Evolutionary conservation across 169 alveolate genomes (phyloP), one percentile per base, ranked within the genome.

Genomic region (Cryptosporidium sp.): DNA sequence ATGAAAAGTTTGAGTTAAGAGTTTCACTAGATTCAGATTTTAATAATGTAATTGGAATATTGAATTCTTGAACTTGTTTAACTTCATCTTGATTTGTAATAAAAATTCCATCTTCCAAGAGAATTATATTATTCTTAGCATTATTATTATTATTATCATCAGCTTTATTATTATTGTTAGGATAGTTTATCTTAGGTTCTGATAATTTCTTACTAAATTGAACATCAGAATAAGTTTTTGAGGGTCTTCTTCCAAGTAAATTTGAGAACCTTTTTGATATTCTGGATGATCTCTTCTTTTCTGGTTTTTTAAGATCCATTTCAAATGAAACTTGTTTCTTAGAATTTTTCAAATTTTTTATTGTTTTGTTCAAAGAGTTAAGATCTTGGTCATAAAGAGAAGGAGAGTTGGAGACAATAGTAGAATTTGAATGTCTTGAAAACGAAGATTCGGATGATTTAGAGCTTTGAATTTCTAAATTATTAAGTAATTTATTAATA

Each of bases 271-370:
- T 33, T 33, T 37, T 65, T n/a, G 72, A 65, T 5, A 65, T 4
- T 65, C 29, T 33, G 6, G 72, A 65, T 12, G 53, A 35, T 14
- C 51, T 31, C 72, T 65, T 65, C 12, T 37, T 65, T 1, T 65
- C 51, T 29, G 9, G 9, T 33, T 26, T 12, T 33, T 65, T 37
- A n/a, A 65, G 51, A 65, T 65, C 52, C 72, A 70, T 23, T 44
- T 45, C 65, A 26, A 70, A 70, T 18, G 84, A 70, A 70, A 45
- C 84, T 23, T 70, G 84, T 29, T 70, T 70, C 35, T 42, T 70
- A 2, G 67, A 12, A 31, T 29, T 70, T 7, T 35, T 16, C 42
- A 70, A 44, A n/a, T 70, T 23, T 70, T 26, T 0, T 0, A 44
- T 48, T 44, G 29, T 16, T 9, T 70, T n/a, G 9, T 23, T n/a